A percentile compares a stretch with the other conserved stretches of the same genome.
These are phyloP conservation scores for Dactylonectria macrodidyma DNA, from an alignment of 2,329 filamentous ascomycete species.

Conservation along the genomic window DNA sequence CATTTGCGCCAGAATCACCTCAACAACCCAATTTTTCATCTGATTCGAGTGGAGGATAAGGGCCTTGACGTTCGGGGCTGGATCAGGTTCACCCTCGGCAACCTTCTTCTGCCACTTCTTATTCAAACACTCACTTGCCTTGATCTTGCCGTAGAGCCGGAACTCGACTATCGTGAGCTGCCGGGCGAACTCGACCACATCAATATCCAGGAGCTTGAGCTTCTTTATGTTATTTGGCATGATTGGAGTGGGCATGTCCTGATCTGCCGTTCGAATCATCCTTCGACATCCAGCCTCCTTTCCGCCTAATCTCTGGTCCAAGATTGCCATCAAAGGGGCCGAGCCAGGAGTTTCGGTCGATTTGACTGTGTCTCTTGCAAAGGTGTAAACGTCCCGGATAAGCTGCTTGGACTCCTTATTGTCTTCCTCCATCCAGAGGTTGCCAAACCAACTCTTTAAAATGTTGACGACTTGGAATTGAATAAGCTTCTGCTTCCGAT, in stretches of 20 bases:
- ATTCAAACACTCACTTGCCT: constrained; percentile 94
- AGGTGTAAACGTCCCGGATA: constrained; percentile 89
- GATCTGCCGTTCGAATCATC: constrained; percentile 88
- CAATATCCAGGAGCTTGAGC: constrained; percentile 97
- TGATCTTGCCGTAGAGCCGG: constrained; percentile 94
- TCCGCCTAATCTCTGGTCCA: constrained; percentile 90
- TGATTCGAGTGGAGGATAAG: constrained; percentile 98
- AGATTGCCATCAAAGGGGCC: constrained; percentile 84
- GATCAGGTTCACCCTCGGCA: constrained; percentile 83
- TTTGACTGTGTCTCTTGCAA: constrained; percentile 92
- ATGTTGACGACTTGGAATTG: constrained; percentile 98
- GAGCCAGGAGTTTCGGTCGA: constrained; percentile 94
- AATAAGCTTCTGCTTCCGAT: constrained; percentile 96
- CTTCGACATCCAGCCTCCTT: constrained; percentile 90
- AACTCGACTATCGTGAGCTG: constrained; percentile 98
- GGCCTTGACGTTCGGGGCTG: constrained; percentile 94
- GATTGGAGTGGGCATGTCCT: constrained; percentile 87
- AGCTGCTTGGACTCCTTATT: constrained; percentile 87
- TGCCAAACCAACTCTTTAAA: constrained; percentile 97
- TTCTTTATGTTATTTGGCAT: constrained; percentile 99
- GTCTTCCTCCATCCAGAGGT: constrained; percentile 97
- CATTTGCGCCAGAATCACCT: constrained; percentile 96
- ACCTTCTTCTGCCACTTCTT: constrained; percentile 99
- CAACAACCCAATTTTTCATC: constrained; percentile 98
- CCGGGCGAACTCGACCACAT: constrained; percentile 93